Base-by-base conservation (phyloP, 2,329 filamentous ascomycete species). In the Aureobasidium sp. region DNA sequence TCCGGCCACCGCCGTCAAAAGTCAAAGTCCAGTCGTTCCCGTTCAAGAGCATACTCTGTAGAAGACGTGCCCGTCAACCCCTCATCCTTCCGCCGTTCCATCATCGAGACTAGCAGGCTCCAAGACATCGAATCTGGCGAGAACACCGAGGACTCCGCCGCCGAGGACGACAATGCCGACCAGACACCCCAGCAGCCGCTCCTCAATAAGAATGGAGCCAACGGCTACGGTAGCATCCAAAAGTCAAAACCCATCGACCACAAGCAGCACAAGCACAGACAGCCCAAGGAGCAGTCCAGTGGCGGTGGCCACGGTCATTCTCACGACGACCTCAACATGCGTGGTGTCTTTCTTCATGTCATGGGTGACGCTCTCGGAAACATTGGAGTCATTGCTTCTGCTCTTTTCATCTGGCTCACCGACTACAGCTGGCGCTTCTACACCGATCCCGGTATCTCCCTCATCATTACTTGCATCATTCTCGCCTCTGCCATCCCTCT, bases 271-370 rank as follows among this genome's bases (percentile, higher is more conserved):
- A 90, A 92, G 70, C 94, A 97, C 73, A 87, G 81, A 62, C 84
- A 92, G 67, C 88, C 90, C 1, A 85, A 85, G 69, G 82, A 87
- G n/a, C 56, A 65, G 62, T 73, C 79, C 15, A 77, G 79, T 22
- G 81, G 84, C 64, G 82, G 84, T 64, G 83, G 86, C 31, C 85
- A 88, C 67, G 85, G 88, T 33, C 91, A 95, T 73, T 89, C 79
- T 65, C 91, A 96, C 72, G 87, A 79, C 63, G 92, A 99, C 71
- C 88, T 99, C 79, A 96, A 96, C 74, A 97, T 99, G 93, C 81
- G 82, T n/a, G 85, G 85, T 63, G 84, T 87, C 64, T 87, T 87
- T 75, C 76, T 87, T 1, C 84, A 87, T 67, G 84, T 87, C 60
- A 82, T 95, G 66, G 90, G 91, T 45, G 90, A 95, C 74, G 90